These are phyloP conservation scores for Psilocybe mexicana DNA, from an alignment of 1,284 basidiomycete genomes.

Conservation along the genomic window DNA sequence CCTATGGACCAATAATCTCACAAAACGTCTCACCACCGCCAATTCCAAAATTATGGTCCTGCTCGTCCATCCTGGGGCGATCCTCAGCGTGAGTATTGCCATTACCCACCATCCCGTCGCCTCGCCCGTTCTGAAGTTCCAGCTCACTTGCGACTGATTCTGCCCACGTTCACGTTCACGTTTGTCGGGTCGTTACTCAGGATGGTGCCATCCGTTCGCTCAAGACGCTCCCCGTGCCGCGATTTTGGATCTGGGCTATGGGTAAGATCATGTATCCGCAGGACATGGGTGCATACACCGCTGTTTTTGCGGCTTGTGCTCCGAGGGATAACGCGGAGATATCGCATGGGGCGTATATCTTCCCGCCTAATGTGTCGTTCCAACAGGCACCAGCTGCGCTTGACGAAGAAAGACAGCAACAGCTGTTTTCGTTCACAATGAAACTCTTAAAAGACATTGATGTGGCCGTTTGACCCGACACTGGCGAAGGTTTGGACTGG, in stretches of 20 bases:
- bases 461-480: background rate
- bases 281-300: constrained; percentile 22
- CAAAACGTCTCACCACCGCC: constrained; percentile 12
- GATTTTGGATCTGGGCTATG: constrained; percentile 24
- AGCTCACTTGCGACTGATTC: background rate
- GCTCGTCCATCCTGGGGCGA: constrained; percentile 18
- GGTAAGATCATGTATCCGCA: constrained; percentile 25
- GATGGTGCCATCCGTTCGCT: constrained; percentile 23
- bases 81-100: constrained; percentile 13
- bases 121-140: background rate
- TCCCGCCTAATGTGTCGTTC: constrained; percentile 18
- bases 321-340: constrained; percentile 21
- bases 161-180: too few relatives aligned
- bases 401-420: constrained; percentile 12
- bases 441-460: constrained; percentile 11
- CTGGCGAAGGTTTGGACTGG: too few relatives aligned
- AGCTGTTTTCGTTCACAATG: constrained; percentile 12
- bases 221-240: constrained; percentile 18
- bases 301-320: constrained; percentile 22
- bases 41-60: constrained; percentile 16
- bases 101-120: background rate
- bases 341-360: constrained; percentile 21
- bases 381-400: constrained; percentile 13
- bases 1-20: constrained; percentile 18
- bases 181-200: background rate